Percentiles rank a stretch among this genome's conserved stretches.
phyloP scores from a whole-genome alignment of 2,329 filamentous ascomycete species.

The Neocucurbitaria cava region DNA sequence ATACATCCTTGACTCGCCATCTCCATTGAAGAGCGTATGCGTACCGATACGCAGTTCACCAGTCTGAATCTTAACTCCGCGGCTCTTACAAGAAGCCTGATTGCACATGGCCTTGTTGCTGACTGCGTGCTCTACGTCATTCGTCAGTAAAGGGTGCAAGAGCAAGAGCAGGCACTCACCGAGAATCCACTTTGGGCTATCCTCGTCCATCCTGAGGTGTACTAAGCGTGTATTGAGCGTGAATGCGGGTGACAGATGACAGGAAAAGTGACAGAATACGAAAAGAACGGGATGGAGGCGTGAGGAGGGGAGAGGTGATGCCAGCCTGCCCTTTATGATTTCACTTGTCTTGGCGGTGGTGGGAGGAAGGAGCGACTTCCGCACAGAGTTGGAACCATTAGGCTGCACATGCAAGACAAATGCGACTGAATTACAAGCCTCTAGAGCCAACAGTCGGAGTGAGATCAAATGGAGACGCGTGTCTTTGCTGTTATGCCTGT shows the following conservation, averaged over 20 bases:
- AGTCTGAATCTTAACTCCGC: conserved; percentile 67
- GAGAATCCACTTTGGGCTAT: conserved; percentile 22
- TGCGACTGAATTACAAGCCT: background rate
- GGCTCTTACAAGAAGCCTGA: conserved; percentile 74
- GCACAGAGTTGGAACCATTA: background rate
- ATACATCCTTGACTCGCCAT: conserved; percentile 65
- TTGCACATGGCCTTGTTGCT: conserved; percentile 59
- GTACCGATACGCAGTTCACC: conserved; percentile 78
- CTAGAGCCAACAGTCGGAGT: background rate
- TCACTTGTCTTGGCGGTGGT: background rate
- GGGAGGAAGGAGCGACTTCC: background rate
- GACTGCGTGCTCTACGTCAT: conserved; percentile 14
- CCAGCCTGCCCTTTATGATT: background rate
- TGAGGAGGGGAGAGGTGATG: background rate
- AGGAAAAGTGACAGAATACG: background rate
- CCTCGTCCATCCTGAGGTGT: background rate
- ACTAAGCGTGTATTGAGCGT: too few relatives aligned
- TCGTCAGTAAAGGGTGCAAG: background rate
- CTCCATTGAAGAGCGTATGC: conserved; percentile 63
- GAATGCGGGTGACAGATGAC: background rate
- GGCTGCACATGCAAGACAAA: background rate
- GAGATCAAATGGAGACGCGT: too few relatives aligned
- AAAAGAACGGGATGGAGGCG: background rate
- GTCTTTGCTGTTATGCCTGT: too few relatives aligned
- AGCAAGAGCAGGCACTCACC: conserved; percentile 4